Evolutionary conservation across 2,329 filamentous ascomycete species (phyloP), one percentile per base, ranked within the genome.

Genomic region (Knoxdaviesia capensis): DNA sequence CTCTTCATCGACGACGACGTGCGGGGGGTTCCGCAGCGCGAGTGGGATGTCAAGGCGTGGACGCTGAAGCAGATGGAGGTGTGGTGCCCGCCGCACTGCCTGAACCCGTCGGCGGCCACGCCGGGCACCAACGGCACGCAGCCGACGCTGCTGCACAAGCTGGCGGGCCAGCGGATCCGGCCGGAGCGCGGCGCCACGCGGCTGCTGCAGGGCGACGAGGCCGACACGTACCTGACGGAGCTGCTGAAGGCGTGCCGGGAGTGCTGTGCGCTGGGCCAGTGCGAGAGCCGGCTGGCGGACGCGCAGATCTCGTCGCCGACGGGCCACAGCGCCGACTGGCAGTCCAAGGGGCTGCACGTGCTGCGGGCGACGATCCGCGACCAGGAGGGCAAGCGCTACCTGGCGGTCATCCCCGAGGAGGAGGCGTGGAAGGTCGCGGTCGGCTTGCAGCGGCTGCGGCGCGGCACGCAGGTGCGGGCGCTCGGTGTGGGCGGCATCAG

Each of bases 31-130:
- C 78, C 84, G n/a, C 86, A 96, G 60, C 77, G 90, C 45, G 90
- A 98, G 62, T 98, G 90, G 90, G 90, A 98, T 57, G 77, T 96
- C 54, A 96, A 96, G 60, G 87, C 88, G 30, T 96, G 90, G 90
- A 94, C 86, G 37, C 72, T 98, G 61, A 94, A 93, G 62, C 65
- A 80, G 49, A 76, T 92, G 59, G 90, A 96, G 71, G 78, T 90
- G 65, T 84, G 80, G 74, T 86, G 79, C 56, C 74, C 76, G 54
- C 68, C 72, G 53, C 72, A 78, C 58, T 73, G 62, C 57, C 62
- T 71, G 56, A 63, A 63, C 54, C 56, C 59, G 49, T 59, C 57
- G 51, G 56, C 58, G 49, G 57, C 64, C 46, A 54, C 63, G 39
- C 53, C 62, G 47, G 53, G 53, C 48, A 54, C 56, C 35, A 56